A percentile compares a stretch with the other conserved stretches of the same genome.
Conservation (phyloP, 768 basidiomycete genomes). For the Leccinum fibrillosum region DNA sequence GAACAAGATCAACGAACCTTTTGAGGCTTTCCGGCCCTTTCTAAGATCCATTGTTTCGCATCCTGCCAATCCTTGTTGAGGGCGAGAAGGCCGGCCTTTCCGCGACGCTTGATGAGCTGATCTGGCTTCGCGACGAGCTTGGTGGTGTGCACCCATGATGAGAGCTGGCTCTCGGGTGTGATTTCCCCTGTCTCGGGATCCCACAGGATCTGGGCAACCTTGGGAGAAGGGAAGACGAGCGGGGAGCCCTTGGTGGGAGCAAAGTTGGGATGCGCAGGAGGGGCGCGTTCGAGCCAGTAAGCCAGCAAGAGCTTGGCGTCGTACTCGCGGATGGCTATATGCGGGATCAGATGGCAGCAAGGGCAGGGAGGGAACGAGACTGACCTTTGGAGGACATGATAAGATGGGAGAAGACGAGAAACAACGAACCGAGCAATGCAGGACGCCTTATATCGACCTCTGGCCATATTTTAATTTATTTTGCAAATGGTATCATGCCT, state of each 20-base stretch:
- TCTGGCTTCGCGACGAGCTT: slow-evolving; percentile 97
- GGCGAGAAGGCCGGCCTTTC: slow-evolving; percentile 93
- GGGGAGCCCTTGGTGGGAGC: slow-evolving; percentile 39
- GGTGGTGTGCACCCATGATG: slow-evolving; percentile 76
- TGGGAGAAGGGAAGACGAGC: slow-evolving; percentile 59
- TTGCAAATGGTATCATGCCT: slow-evolving; percentile 20
- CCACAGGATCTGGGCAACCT: slow-evolving; percentile 88
- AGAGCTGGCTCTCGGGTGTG: slow-evolving; percentile 59
- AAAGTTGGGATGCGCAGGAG: slow-evolving; percentile 66
- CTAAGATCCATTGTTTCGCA: slow-evolving; percentile 82
- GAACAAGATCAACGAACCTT: slow-evolving; percentile 42
- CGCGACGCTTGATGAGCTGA: slow-evolving; percentile 99
- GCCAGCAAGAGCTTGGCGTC: slow-evolving; percentile 97
- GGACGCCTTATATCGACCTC: slow-evolving; percentile 14
- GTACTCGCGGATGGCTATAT: slow-evolving; percentile 89
- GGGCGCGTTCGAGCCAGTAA: slow-evolving; percentile 94
- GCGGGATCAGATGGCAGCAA: slow-evolving; percentile 3
- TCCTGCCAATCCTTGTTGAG: slow-evolving; percentile 93
- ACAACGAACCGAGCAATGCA: neutral
- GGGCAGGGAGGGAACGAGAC: neutral
- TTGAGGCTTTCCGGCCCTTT: slow-evolving; percentile 89
- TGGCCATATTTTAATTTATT: slow-evolving; percentile 15
- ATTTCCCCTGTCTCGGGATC: slow-evolving; percentile 64
- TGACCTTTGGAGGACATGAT: slow-evolving; percentile 34
- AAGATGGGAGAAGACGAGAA: slow-evolving; percentile 7